These are phyloP conservation scores for Rachicladosporium sp. DNA, from an alignment of 2,329 filamentous ascomycete species.

Conservation along the genomic window DNA sequence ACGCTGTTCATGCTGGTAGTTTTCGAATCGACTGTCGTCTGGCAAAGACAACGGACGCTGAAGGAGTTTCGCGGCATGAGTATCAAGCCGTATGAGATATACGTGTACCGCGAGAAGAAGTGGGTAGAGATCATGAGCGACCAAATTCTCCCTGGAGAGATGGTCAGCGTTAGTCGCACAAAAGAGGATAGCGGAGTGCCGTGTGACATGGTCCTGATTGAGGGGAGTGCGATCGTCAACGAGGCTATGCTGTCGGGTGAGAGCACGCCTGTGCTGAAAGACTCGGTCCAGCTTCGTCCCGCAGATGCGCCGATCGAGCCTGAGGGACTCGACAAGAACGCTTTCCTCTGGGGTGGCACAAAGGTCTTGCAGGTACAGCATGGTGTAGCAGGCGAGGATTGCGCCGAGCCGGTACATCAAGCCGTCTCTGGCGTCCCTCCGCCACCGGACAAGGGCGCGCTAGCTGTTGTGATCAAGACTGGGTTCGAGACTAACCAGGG, in stretches of 20 bases:
- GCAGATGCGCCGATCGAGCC: conserved; percentile 68
- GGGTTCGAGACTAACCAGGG: conserved; percentile 98
- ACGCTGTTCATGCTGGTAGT: conserved; percentile 96
- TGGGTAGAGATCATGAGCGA: conserved; percentile 87
- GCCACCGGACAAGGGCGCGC: conserved; percentile 86
- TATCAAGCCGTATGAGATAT: conserved; percentile 95
- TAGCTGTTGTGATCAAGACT: conserved; percentile 92
- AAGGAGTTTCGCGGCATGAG: conserved; percentile 98
- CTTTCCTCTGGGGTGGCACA: conserved; percentile 92
- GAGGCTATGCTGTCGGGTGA: conserved; percentile 98
- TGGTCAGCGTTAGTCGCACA: conserved; percentile 82
- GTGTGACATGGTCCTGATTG: conserved; percentile 90
- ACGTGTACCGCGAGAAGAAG: conserved; percentile 74
- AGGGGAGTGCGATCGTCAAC: conserved; percentile 94
- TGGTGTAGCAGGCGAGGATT: conserved; percentile 62
- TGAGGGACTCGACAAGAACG: conserved; percentile 89
- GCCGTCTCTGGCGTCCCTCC: conserved; percentile 63
- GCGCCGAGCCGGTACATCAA: conserved; percentile 44
- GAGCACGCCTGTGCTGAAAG: conserved; percentile 91
- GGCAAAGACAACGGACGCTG: conserved; percentile 92
- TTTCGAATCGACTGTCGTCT: conserved; percentile 97
- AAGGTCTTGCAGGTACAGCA: conserved; percentile 95
- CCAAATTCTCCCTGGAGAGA: conserved; percentile 80
- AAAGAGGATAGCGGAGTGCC: conserved; percentile 96
- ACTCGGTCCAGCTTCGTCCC: conserved; percentile 84